Evolutionary conservation across 495 filamentous ascomycete genomes (phyloP).

Genomic region (Penicillium chermesinum): DNA sequence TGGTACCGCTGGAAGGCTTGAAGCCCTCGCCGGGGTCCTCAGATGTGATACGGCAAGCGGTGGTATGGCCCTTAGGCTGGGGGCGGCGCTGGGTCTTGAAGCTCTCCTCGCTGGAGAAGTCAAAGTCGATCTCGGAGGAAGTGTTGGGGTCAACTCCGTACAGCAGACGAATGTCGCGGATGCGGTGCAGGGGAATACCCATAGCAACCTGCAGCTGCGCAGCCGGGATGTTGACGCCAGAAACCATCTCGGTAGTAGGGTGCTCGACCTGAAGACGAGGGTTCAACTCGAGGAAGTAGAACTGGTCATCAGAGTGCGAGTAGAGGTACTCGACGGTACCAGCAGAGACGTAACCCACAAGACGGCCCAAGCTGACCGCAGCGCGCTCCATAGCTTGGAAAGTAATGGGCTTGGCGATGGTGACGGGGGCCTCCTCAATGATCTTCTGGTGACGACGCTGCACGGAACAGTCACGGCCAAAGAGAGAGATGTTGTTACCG

Average conservation of each 20-base stretch:
- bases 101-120: slow-evolving; percentile 85
- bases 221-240: slow-evolving; percentile 92
- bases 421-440: slow-evolving; percentile 97
- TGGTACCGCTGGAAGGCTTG: slow-evolving; percentile 97
- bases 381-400: slow-evolving; percentile 97
- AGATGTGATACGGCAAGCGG: slow-evolving; percentile 98
- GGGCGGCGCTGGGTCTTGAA: slow-evolving; percentile 81
- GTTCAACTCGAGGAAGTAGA: slow-evolving; percentile 99
- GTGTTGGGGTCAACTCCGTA: slow-evolving; percentile 93
- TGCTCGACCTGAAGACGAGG: slow-evolving; percentile 98
- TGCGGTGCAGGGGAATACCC: slow-evolving; percentile 93
- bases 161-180: slow-evolving; percentile 90
- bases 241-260: slow-evolving; percentile 99
- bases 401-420: slow-evolving; percentile 80
- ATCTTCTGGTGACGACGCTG: slow-evolving; percentile 99
- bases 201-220: slow-evolving; percentile 98
- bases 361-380: slow-evolving; percentile 83
- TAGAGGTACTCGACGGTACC: slow-evolving; percentile 99
- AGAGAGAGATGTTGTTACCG: slow-evolving; percentile 98
- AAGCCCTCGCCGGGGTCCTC: slow-evolving; percentile 99
- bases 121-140: slow-evolving; percentile 87
- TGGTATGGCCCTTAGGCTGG: slow-evolving; percentile 91
- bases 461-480: slow-evolving; percentile 97
- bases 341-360: slow-evolving; percentile 97
- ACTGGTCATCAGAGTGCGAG: slow-evolving; percentile 96